Conservation (phyloP, 2,329 filamentous ascomycete species). For the Lecanicillium sp. region DNA sequence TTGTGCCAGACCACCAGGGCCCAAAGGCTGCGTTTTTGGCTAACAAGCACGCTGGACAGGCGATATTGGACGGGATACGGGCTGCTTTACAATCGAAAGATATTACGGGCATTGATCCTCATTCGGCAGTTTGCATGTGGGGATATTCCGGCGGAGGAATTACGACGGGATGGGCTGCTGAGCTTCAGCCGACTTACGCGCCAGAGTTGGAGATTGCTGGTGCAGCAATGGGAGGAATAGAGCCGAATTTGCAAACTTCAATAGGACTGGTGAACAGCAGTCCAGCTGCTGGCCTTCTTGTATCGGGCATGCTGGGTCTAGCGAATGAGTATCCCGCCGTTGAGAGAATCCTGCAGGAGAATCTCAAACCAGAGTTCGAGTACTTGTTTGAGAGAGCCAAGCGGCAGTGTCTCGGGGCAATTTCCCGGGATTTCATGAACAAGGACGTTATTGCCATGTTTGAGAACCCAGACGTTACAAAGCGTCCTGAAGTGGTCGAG, state of each 20-base stretch:
- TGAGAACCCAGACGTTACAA: slow-evolving; percentile 22
- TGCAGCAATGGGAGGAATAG: slow-evolving; percentile 16
- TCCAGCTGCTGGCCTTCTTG: slow-evolving; percentile 13
- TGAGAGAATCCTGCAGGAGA: slow-evolving; percentile 5
- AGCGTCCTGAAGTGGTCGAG: slow-evolving; percentile 14
- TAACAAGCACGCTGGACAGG: slow-evolving; percentile 30
- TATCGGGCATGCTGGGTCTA: slow-evolving; percentile 14
- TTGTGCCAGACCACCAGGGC: slow-evolving; percentile 38
- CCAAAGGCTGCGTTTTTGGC: slow-evolving; percentile 32
- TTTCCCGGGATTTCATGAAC: slow-evolving; percentile 17
- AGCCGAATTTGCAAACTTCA: slow-evolving; percentile 12
- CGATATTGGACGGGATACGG: slow-evolving; percentile 35
- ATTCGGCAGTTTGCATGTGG: slow-evolving; percentile 36
- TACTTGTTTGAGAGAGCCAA: slow-evolving; percentile 19
- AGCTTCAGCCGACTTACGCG: slow-evolving; percentile 17
- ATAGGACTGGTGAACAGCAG: slow-evolving; percentile 11
- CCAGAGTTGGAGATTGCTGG: slow-evolving; percentile 16
- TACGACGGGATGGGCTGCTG: slow-evolving; percentile 15
- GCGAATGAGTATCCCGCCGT: slow-evolving; percentile 14
- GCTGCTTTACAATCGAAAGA: slow-evolving; percentile 23
- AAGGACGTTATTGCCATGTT: slow-evolving; percentile 33
- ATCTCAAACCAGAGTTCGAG: slow-evolving; percentile 11
- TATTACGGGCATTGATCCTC: slow-evolving; percentile 20
- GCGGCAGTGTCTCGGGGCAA: slow-evolving; percentile 17
- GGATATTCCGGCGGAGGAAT: slow-evolving; percentile 19